These are phyloP conservation scores for Xylariaceae sp. DNA, from an alignment of 2,329 filamentous ascomycete genomes.

Conservation along the genomic window DNA sequence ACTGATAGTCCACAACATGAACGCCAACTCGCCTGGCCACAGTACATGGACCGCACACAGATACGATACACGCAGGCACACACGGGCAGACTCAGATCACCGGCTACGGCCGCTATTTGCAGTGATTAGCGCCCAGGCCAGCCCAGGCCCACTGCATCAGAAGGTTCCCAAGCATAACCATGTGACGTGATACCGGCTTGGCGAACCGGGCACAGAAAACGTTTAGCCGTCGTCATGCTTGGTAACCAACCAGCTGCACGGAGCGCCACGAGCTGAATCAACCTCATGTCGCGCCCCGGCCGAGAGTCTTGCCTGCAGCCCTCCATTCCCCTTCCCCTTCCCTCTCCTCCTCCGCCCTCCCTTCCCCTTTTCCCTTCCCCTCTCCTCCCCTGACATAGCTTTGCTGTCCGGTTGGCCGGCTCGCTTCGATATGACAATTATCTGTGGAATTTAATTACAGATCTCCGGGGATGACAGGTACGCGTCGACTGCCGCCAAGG, in stretches of 20 bases:
- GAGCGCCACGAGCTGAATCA: slow-evolving; percentile 16
- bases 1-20: slow-evolving; percentile 9
- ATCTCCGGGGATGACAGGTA: slow-evolving; percentile 11
- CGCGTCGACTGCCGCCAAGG: slow-evolving; percentile 7
- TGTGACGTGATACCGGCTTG: slow-evolving; percentile 16
- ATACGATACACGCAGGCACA: slow-evolving; percentile 3
- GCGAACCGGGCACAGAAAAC: slow-evolving; percentile 15
- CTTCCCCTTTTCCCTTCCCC: slow-evolving; percentile 4
- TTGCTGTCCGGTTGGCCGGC: not conserved
- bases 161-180: slow-evolving; percentile 9
- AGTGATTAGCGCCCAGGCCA: not conserved
- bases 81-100: slow-evolving; percentile 11
- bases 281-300: slow-evolving; percentile 15
- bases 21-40: not conserved
- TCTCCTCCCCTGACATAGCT: slow-evolving; percentile 10
- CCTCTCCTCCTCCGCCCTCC: not conserved
- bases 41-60: slow-evolving; percentile 2
- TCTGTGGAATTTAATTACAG: slow-evolving; percentile 7
- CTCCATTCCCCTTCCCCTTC: not conserved
- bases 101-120: slow-evolving; percentile 20
- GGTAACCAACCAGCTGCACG: slow-evolving; percentile 20
- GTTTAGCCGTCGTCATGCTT: slow-evolving; percentile 9
- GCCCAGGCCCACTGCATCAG: slow-evolving; percentile 5
- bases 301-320: slow-evolving; percentile 12
- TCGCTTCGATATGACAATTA: slow-evolving; percentile 17